These are phyloP conservation scores for Lachnellula hyalina DNA, from an alignment of 2,329 filamentous ascomycete species.

Conservation along the genomic window DNA sequence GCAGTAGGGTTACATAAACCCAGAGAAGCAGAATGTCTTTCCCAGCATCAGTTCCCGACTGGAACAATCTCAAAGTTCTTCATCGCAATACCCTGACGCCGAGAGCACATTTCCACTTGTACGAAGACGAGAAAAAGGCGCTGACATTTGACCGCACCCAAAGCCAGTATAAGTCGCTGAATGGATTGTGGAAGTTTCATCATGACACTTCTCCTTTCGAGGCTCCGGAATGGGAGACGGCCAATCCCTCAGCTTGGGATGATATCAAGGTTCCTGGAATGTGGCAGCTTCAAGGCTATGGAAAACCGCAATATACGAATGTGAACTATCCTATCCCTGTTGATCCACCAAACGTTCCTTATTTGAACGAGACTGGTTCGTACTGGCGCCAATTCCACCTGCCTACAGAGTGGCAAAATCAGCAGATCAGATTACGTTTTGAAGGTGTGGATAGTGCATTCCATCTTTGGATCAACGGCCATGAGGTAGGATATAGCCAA, in stretches of 20 bases:
- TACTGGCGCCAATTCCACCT: too few relatives aligned
- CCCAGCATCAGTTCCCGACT: constrained; percentile 42
- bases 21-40: neutral
- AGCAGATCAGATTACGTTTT: constrained; percentile 40
- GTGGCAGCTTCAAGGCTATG: constrained; percentile 67
- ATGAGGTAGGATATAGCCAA: constrained; percentile 61
- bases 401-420: too few relatives aligned
- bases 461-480: constrained; percentile 63
- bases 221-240: constrained; percentile 7
- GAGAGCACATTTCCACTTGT: constrained; percentile 52
- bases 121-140: constrained; percentile 44
- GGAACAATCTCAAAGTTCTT: constrained; percentile 55
- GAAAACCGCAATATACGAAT: constrained; percentile 64
- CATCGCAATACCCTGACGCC: constrained; percentile 55
- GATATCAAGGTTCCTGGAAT: constrained; percentile 47
- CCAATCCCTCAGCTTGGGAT: constrained; percentile 36
- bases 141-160: constrained; percentile 37
- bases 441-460: constrained; percentile 70
- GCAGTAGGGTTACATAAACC: too few relatives aligned
- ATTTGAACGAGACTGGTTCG: too few relatives aligned
- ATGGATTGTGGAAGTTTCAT: constrained; percentile 28
- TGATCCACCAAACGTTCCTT: constrained; percentile 47
- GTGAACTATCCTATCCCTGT: constrained; percentile 61
- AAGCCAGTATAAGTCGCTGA: constrained; percentile 33
- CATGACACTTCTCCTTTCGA: constrained; percentile 25